phyloP scores from a whole-genome alignment of 768 basidiomycete genomes.

The Daedaleopsis sinensis region DNA sequence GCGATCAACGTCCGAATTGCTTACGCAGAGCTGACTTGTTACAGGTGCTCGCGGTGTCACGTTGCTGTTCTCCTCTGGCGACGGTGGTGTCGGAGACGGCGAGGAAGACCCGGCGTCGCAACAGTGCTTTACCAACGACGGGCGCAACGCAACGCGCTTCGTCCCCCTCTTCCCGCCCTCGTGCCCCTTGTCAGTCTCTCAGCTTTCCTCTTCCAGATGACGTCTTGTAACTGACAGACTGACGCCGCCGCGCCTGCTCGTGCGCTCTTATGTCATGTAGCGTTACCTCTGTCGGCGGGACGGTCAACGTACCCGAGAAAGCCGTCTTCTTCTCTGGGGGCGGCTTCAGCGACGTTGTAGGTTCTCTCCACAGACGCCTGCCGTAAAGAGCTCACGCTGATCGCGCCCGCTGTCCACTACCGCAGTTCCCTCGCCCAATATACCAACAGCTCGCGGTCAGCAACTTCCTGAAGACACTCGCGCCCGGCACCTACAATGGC shows the following conservation, averaged over 20 bases:
- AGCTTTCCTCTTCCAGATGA: not conserved
- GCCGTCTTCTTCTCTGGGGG: conserved; percentile 68
- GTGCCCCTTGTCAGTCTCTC: conserved; percentile 41
- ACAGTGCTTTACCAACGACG: conserved; percentile 61
- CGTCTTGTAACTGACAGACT: too few species aligned
- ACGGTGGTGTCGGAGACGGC: conserved; percentile 70
- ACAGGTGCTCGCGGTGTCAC: conserved; percentile 68
- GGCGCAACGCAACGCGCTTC: conserved; percentile 55
- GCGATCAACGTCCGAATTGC: not conserved
- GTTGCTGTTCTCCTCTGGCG: conserved; percentile 66
- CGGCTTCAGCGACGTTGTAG: conserved; percentile 71
- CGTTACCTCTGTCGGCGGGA: conserved; percentile 75
- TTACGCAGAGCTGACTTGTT: not conserved
- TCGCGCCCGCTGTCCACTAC: not conserved
- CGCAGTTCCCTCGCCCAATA: conserved; percentile 53
- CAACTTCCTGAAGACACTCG: conserved; percentile 47
- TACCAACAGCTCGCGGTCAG: conserved; percentile 54
- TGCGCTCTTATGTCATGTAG: conserved; percentile 34
- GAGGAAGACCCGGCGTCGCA: conserved; percentile 54
- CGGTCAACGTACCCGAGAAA: conserved; percentile 57
- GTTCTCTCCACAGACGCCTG: conserved; percentile 21
- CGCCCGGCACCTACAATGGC: conserved; percentile 53
- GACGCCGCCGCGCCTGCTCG: too few species aligned
- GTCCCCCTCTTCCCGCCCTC: conserved; percentile 58
- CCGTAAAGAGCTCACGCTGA: not conserved